Percentiles rank a stretch among this genome's conserved stretches.
Evolutionary conservation across 1,139 yeast genomes (phyloP).

Genomic region (Pichia sp.): DNA sequence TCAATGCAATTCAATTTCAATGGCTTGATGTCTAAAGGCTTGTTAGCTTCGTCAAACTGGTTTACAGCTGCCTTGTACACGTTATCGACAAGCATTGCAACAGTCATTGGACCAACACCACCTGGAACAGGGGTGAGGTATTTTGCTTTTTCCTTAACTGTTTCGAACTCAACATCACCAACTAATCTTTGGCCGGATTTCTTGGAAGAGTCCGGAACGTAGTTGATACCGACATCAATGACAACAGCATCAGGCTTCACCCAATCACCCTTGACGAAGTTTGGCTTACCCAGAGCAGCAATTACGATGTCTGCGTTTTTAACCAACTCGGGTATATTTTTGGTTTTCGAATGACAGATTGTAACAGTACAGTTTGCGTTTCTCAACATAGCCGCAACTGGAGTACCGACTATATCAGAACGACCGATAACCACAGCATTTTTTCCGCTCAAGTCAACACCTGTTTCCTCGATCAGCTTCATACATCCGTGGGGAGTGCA

Average conservation of each 20-base stretch:
- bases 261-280: conserved; percentile 85
- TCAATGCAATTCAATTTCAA: conserved; percentile 25
- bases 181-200: conserved; percentile 84
- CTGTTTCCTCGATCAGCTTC: conserved; percentile 62
- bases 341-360: conserved; percentile 74
- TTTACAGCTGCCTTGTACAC: conserved; percentile 77
- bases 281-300: conserved; percentile 86
- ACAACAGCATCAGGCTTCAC: conserved; percentile 79
- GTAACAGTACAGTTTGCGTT: conserved; percentile 85
- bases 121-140: conserved; percentile 97
- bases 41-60: conserved; percentile 41
- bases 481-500: conserved; percentile 97
- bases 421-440: conserved; percentile 94
- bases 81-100: conserved; percentile 88
- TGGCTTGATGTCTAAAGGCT: conserved; percentile 36
- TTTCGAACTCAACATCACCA: conserved; percentile 86
- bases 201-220: conserved; percentile 67
- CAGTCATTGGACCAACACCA: conserved; percentile 99
- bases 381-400: conserved; percentile 78
- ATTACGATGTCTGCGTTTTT: conserved; percentile 83
- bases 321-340: conserved; percentile 56
- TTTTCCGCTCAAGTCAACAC: conserved; percentile 66
- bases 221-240: conserved; percentile 95
- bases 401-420: conserved; percentile 94
- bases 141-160: conserved; percentile 63